These are phyloP conservation scores for Baudoinia panamericana DNA, from an alignment of 495 filamentous ascomycete species.

Conservation along the genomic window DNA sequence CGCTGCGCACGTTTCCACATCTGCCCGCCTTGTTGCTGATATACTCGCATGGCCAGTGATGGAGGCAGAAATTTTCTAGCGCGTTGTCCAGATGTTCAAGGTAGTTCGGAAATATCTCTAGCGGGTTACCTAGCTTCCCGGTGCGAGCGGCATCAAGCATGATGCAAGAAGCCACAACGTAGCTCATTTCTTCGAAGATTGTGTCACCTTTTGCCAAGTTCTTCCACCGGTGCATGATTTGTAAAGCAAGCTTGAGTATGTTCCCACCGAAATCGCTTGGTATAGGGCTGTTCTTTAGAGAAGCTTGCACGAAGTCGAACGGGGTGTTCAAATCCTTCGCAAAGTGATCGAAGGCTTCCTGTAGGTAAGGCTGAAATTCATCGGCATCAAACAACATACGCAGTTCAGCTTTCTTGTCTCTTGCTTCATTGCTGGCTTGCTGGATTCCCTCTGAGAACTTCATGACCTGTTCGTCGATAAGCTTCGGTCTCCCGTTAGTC, in stretches of 20 bases:
- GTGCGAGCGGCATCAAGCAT: conserved; percentile 36
- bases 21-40: conserved; percentile 20
- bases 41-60: conserved; percentile 36
- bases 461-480: conserved; percentile 36
- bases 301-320: conserved; percentile 41
- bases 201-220: conserved; percentile 19
- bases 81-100: conserved; percentile 30
- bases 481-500: conserved; percentile 28
- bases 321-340: conserved; percentile 34
- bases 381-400: conserved; percentile 37
- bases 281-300: conserved; percentile 32
- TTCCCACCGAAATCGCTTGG: conserved; percentile 38
- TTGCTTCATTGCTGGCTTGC: conserved; percentile 27
- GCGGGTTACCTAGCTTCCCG: neutral
- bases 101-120: conserved; percentile 22
- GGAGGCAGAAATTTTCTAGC: conserved; percentile 35
- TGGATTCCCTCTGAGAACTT: conserved; percentile 35
- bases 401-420: conserved; percentile 27
- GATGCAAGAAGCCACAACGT: conserved; percentile 40
- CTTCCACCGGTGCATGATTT: conserved; percentile 27
- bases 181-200: conserved; percentile 34
- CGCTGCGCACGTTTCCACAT: conserved; percentile 33
- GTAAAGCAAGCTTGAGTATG: conserved; percentile 36
- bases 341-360: conserved; percentile 43
- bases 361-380: conserved; percentile 36